These are phyloP conservation scores for Quercus phellos DNA, from an alignment of 331 rosid species.

Conservation along the genomic window DNA sequence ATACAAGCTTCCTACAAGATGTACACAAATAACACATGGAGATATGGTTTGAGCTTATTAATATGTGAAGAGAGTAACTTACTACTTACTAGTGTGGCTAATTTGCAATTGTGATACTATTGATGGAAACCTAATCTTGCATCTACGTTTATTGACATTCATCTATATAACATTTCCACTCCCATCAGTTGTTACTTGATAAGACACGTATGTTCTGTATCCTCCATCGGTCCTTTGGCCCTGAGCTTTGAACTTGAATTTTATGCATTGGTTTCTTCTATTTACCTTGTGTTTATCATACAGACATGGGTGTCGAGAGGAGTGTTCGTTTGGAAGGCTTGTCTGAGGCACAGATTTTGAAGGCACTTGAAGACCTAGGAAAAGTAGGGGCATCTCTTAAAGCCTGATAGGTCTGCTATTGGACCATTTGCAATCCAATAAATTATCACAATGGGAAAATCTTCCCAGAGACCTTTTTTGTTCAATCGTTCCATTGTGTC, in stretches of 20 bases:
- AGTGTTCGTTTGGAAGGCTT: slow-evolving; percentile 80
- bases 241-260: slow-evolving; percentile 2
- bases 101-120: not conserved
- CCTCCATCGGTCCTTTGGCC: not conserved
- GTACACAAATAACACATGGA: not conserved
- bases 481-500: not conserved
- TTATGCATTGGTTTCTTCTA: not conserved
- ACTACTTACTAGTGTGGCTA: not conserved
- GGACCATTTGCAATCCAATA: slow-evolving; percentile 30
- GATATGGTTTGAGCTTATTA: not conserved
- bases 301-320: slow-evolving; percentile 86
- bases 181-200: not conserved
- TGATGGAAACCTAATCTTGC: not conserved
- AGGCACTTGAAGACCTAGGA: slow-evolving; percentile 77
- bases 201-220: not conserved
- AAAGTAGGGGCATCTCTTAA: slow-evolving; percentile 61
- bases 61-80: not conserved
- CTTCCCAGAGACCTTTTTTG: not conserved
- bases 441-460: slow-evolving; percentile 15
- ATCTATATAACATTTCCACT: not conserved
- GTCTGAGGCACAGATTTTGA: slow-evolving; percentile 67
- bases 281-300: slow-evolving; percentile 4
- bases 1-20: not conserved
- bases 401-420: slow-evolving; percentile 38
- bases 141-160: not conserved